These are phyloP conservation scores for Exophiala aquamarina DNA, from an alignment of 2,329 filamentous ascomycete genomes.

Conservation along the genomic window DNA sequence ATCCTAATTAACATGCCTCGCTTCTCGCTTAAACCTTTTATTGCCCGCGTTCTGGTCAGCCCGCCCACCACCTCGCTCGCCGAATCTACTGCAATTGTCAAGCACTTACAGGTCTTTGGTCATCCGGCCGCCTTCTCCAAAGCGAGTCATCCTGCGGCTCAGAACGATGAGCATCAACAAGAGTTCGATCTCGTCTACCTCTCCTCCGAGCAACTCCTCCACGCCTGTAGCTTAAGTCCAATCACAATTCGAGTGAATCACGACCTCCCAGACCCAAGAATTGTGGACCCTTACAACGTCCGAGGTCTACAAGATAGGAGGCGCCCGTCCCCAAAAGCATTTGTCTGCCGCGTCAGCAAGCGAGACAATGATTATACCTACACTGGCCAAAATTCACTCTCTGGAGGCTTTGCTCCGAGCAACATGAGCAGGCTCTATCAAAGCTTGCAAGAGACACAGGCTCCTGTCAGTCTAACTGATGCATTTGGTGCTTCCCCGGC, in stretches of 20 bases:
- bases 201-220: slow-evolving; percentile 7
- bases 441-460: slow-evolving; percentile 12
- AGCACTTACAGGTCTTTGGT: slow-evolving; percentile 23
- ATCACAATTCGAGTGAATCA: slow-evolving; percentile 21
- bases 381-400: slow-evolving; percentile 16
- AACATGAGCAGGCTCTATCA: slow-evolving; percentile 17
- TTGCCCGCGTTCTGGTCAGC: slow-evolving; percentile 17
- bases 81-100: slow-evolving; percentile 24
- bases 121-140: slow-evolving; percentile 14
- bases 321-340: slow-evolving; percentile 14
- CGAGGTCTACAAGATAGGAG: slow-evolving; percentile 22
- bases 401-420: slow-evolving; percentile 16
- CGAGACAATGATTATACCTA: neutral
- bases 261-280: slow-evolving; percentile 19
- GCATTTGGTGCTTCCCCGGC: slow-evolving; percentile 15
- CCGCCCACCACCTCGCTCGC: slow-evolving; percentile 19
- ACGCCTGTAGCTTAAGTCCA: slow-evolving; percentile 15
- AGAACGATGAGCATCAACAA: slow-evolving; percentile 1
- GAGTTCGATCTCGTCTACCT: slow-evolving; percentile 22
- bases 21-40: slow-evolving; percentile 1
- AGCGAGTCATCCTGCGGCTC: neutral
- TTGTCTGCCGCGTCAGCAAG: slow-evolving; percentile 16
- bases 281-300: slow-evolving; percentile 27
- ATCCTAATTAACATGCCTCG: neutral
- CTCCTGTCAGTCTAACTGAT: slow-evolving; percentile 12